These are phyloP conservation scores for Drosera capensis DNA, from an alignment of 148 eudicot genomes.

Conservation along the genomic window DNA sequence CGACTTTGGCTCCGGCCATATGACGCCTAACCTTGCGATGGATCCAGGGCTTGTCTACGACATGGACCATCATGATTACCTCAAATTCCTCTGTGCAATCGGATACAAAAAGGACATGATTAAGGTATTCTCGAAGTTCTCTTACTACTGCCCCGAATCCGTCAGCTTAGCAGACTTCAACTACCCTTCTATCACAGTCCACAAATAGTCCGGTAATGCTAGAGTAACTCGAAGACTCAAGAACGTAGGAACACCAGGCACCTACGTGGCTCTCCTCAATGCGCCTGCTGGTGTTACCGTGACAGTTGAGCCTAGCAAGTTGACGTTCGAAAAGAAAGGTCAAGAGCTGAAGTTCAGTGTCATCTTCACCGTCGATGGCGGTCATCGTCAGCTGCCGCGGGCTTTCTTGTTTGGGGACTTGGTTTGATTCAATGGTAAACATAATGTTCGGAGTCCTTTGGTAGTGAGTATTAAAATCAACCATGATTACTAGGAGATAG, in stretches of 20 bases:
- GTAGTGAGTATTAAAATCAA: constrained; percentile 13
- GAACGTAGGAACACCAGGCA: constrained; percentile 35
- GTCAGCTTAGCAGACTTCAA: constrained; percentile 15
- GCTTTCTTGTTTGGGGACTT: constrained; percentile 24
- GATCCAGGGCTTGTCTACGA: constrained; percentile 21
- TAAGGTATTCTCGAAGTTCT: background rate
- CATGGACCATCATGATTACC: constrained; percentile 8
- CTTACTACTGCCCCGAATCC: constrained; percentile 1
- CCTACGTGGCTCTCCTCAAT: constrained; percentile 12
- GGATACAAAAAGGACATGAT: constrained; percentile 8
- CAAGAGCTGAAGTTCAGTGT: constrained; percentile 26
- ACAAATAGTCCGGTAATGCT: constrained; percentile 6
- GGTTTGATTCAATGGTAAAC: constrained; percentile 39
- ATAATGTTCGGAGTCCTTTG: constrained; percentile 49
- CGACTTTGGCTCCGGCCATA: constrained; percentile 11
- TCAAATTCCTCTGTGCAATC: constrained; percentile 10
- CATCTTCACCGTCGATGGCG: constrained; percentile 1
- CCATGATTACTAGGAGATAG: too few relatives aligned
- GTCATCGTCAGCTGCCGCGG: background rate
- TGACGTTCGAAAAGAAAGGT: constrained; percentile 15
- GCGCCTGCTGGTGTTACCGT: constrained; percentile 16
- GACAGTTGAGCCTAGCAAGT: constrained; percentile 19
- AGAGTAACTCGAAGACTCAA: constrained; percentile 27
- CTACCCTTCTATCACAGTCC: constrained; percentile 29
- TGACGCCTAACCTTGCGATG: constrained; percentile 14